Evolutionary conservation across 2,329 filamentous ascomycete species (phyloP).

Genomic region (Arthroderma sp.): DNA sequence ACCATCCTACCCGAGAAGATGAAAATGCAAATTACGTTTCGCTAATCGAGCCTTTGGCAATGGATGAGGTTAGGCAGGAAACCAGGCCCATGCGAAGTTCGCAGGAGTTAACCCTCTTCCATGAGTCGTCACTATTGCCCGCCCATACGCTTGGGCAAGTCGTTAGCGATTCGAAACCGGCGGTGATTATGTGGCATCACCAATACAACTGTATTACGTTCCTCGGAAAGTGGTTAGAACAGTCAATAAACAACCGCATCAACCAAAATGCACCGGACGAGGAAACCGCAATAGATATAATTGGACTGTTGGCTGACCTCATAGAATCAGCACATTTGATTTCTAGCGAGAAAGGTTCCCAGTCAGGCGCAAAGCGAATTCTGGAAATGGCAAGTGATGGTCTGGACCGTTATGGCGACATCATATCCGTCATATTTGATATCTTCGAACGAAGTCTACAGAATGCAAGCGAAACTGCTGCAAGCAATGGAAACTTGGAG

Average conservation of each 20-base stretch:
- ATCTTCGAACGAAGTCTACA: constrained; percentile 60
- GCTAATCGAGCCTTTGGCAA: constrained; percentile 45
- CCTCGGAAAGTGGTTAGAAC: constrained; percentile 53
- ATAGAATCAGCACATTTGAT: constrained; percentile 35
- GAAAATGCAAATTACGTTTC: constrained; percentile 70
- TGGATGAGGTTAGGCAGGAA: constrained; percentile 20
- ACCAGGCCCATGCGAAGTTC: background rate
- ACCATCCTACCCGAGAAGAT: constrained; percentile 69
- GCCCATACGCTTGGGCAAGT: constrained; percentile 40
- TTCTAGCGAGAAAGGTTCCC: constrained; percentile 21
- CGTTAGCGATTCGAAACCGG: constrained; percentile 62
- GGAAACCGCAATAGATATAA: constrained; percentile 57
- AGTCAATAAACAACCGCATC: constrained; percentile 34
- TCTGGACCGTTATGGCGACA: constrained; percentile 44
- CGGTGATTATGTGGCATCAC: constrained; percentile 61
- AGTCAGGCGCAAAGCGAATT: constrained; percentile 29
- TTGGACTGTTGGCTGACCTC: constrained; percentile 60
- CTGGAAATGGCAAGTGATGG: constrained; percentile 39
- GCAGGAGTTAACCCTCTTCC: constrained; percentile 22
- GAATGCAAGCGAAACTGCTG: constrained; percentile 42
- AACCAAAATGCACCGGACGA: constrained; percentile 41
- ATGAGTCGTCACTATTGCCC: constrained; percentile 25
- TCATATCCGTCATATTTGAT: constrained; percentile 69
- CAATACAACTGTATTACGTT: constrained; percentile 68
- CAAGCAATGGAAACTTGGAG: constrained; percentile 49